Percentiles rank a stretch among this genome's conserved stretches.
Conservation (phyloP, 140 eudicot genomes). For the Cichorium intybus region DNA sequence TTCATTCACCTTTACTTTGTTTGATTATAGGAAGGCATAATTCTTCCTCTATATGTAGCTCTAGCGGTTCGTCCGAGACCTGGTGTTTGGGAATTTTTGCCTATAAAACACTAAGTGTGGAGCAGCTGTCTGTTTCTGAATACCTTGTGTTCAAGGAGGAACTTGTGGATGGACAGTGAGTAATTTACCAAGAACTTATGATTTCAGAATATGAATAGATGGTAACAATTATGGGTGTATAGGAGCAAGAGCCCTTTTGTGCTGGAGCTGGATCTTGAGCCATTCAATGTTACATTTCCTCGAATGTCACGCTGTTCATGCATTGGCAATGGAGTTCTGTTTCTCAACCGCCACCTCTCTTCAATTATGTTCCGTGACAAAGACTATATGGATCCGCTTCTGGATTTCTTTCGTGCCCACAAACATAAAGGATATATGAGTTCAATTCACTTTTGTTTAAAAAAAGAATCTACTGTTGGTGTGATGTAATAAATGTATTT, state of each 20-base stretch:
- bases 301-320: constrained; percentile 86
- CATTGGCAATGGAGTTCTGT: constrained; percentile 95
- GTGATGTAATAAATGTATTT: too few species aligned
- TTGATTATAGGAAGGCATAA: constrained; percentile 76
- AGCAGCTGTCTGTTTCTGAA: constrained; percentile 67
- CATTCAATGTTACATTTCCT: too few species aligned
- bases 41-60: constrained; percentile 89
- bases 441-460: constrained; percentile 11
- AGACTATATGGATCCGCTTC: constrained; percentile 84
- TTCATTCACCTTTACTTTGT: not conserved
- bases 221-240: constrained; percentile 10
- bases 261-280: constrained; percentile 91
- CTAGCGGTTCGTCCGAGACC: constrained; percentile 89
- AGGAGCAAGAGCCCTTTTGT: constrained; percentile 46
- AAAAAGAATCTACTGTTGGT: too few species aligned
- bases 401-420: constrained; percentile 80
- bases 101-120: constrained; percentile 85
- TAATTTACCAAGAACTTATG: too few species aligned
- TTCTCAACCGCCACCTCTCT: constrained; percentile 93
- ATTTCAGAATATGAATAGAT: too few species aligned
- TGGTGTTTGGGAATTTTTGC: constrained; percentile 86
- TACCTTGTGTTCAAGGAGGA: constrained; percentile 78
- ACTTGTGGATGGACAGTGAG: constrained; percentile 73
- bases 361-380: constrained; percentile 87
- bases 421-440: constrained; percentile 83